phyloP scores from a whole-genome alignment of 164 flowering plant species.

The Magnolia kwangsiensis region DNA sequence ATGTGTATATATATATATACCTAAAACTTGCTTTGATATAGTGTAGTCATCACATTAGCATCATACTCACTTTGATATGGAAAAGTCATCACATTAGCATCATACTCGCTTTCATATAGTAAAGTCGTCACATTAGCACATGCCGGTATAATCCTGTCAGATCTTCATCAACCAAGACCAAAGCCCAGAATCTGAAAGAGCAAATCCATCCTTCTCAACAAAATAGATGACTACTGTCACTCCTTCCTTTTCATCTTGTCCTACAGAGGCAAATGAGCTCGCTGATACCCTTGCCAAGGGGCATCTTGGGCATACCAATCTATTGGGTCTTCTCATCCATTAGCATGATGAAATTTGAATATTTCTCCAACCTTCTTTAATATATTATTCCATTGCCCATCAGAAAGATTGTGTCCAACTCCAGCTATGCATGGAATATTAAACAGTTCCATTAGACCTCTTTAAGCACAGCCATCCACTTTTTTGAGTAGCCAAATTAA shows the following conservation, averaged over 20 bases:
- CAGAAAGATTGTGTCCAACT: neutral
- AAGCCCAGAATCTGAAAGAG: neutral
- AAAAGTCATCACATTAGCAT: conserved; percentile 1
- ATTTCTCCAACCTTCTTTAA: neutral
- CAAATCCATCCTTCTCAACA: neutral
- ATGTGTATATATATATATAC: neutral
- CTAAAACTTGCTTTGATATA: conserved; percentile 1
- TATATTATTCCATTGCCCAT: neutral
- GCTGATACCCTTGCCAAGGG: too few species aligned
- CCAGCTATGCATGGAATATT: neutral
- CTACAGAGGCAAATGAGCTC: neutral
- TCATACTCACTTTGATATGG: neutral
- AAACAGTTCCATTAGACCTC: neutral
- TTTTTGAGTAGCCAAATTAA: conserved; percentile 2
- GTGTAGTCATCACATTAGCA: neutral
- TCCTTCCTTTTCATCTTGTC: neutral
- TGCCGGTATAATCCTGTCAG: neutral
- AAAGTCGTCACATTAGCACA: neutral
- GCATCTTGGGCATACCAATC: neutral
- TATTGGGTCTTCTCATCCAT: neutral
- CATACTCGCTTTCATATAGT: neutral
- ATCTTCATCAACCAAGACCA: neutral
- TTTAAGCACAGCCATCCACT: neutral
- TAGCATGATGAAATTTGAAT: neutral
- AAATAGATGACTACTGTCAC: neutral